phyloP scores from a whole-genome alignment of 352 stramenopile genomes.

The Pythium vanterpoolii region DNA sequence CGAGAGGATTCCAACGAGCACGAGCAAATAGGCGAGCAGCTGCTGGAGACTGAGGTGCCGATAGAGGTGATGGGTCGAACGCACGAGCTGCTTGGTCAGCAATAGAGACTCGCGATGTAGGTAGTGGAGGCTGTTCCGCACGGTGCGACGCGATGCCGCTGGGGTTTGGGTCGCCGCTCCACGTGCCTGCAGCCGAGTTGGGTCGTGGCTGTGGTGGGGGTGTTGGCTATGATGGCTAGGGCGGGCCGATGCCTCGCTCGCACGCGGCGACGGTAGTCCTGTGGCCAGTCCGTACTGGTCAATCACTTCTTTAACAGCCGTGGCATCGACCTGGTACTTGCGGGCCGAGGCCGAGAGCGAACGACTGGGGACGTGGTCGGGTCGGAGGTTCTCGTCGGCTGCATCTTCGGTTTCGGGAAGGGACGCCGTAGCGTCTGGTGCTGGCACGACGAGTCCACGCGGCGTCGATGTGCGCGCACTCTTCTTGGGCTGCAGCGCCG shows the following conservation, averaged over 20 bases:
- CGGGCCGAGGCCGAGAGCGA: conserved; percentile 12
- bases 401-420: conserved; percentile 31
- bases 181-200: neutral
- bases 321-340: conserved; percentile 25
- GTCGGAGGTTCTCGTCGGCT: neutral
- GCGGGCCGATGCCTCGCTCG: neutral
- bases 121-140: conserved; percentile 18
- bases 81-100: conserved; percentile 14
- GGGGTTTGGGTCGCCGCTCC: neutral
- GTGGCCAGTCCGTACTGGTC: conserved; percentile 8
- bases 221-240: neutral
- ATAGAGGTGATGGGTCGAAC: conserved; percentile 25
- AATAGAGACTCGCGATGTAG: conserved; percentile 14
- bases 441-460: conserved; percentile 36
- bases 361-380: neutral
- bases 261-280: conserved; percentile 14
- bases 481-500: conserved; percentile 27
- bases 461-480: conserved; percentile 28
- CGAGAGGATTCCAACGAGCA: conserved; percentile 58
- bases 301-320: neutral
- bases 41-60: conserved; percentile 50
- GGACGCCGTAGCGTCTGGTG: conserved; percentile 17
- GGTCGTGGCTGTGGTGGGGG: neutral
- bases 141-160: conserved; percentile 4
- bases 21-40: conserved; percentile 46